These are phyloP conservation scores for Pleurotus eryngii DNA, from an alignment of 768 basidiomycete species.

Conservation along the genomic window DNA sequence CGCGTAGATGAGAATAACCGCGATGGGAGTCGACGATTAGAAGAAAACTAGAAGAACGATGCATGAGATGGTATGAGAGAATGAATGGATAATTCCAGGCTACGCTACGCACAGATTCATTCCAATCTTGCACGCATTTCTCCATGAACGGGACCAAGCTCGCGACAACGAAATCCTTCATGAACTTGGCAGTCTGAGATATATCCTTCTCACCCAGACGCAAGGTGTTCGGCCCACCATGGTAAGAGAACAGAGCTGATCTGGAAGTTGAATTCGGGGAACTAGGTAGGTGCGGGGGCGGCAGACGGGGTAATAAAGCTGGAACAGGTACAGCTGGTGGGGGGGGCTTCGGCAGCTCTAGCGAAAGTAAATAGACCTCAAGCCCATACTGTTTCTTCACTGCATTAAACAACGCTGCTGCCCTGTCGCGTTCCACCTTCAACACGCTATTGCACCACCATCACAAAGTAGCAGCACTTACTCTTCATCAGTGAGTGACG, in stretches of 20 bases:
- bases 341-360: slow-evolving; percentile 58
- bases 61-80: background rate
- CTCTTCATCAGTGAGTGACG: slow-evolving; percentile 76
- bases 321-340: slow-evolving; percentile 70
- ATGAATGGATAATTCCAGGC: background rate
- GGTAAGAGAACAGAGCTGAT: slow-evolving; percentile 15
- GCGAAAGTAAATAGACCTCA: slow-evolving; percentile 66
- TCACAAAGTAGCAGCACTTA: slow-evolving; percentile 34
- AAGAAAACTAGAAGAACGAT: slow-evolving; percentile 48
- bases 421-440: slow-evolving; percentile 39
- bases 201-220: slow-evolving; percentile 70
- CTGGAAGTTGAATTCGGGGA: slow-evolving; percentile 24
- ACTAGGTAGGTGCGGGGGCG: slow-evolving; percentile 41
- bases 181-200: slow-evolving; percentile 68
- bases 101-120: slow-evolving; percentile 60
- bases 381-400: slow-evolving; percentile 85
- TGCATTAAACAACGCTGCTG: slow-evolving; percentile 76
- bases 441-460: slow-evolving; percentile 5
- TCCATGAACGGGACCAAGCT: slow-evolving; percentile 97
- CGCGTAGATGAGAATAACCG: slow-evolving; percentile 86
- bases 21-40: slow-evolving; percentile 75
- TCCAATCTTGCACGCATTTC: slow-evolving; percentile 89
- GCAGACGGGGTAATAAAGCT: slow-evolving; percentile 62
- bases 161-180: slow-evolving; percentile 86
- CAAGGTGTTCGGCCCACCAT: slow-evolving; percentile 36